A percentile compares a stretch with the other conserved stretches of the same genome.
Evolutionary conservation across 345 rosid genomes (phyloP).

Genomic region (Gossypium thurberi): DNA sequence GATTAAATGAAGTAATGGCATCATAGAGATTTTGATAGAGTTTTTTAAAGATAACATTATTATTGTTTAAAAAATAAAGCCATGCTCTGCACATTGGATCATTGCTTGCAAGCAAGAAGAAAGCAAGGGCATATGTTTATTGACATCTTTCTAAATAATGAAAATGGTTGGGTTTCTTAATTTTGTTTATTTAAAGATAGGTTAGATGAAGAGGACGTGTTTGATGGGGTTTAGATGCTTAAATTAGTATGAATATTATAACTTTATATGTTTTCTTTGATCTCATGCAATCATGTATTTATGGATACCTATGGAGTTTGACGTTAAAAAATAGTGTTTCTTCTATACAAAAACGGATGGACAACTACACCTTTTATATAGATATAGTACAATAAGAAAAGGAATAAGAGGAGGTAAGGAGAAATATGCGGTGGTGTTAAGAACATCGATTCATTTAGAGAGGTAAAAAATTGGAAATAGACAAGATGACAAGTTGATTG

Average conservation of each 20-base stretch:
- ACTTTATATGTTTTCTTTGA: background rate
- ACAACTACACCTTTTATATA: no score
- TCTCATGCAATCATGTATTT: background rate
- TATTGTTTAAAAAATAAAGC: background rate
- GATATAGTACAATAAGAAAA: no score
- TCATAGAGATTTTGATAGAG: background rate
- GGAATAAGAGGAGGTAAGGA: no score
- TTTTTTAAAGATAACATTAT: background rate
- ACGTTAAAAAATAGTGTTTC: no score
- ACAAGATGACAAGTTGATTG: no score
- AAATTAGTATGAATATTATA: background rate
- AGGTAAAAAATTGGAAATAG: fast-evolving
- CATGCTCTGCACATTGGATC: background rate
- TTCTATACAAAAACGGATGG: no score
- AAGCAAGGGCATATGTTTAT: background rate
- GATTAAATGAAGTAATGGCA: no score
- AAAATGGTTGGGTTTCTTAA: background rate
- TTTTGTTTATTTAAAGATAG: background rate
- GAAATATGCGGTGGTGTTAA: no score
- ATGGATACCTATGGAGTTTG: no score
- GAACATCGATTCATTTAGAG: no score
- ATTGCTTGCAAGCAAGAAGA: background rate
- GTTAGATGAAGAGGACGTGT: background rate
- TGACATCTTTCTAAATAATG: background rate
- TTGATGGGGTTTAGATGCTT: background rate